Percentiles rank a stretch among this genome's conserved stretches.
These are phyloP conservation scores for Anthoceros angustus DNA, from an alignment of 225 moss, liverwort and hornwort species.

Conservation along the genomic window DNA sequence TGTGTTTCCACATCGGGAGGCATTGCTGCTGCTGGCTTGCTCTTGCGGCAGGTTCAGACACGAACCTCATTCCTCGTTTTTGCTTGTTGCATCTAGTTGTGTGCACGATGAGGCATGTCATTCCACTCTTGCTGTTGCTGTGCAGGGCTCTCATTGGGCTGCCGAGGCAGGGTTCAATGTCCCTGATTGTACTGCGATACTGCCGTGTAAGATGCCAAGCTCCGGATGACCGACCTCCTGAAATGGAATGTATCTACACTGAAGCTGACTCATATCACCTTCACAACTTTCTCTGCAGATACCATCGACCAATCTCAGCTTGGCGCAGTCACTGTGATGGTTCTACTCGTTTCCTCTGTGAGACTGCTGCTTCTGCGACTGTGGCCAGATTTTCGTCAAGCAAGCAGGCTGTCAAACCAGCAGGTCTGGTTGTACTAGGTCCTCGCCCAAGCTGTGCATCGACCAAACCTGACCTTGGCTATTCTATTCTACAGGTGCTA, in stretches of 20 bases:
- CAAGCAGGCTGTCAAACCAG: slow-evolving; percentile 37
- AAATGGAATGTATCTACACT: not conserved
- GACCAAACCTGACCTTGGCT: not conserved
- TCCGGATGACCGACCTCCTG: not conserved
- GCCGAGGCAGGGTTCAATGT: slow-evolving; percentile 38
- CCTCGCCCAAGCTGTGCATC: not conserved
- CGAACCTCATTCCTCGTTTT: not conserved
- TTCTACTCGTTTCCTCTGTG: slow-evolving; percentile 42
- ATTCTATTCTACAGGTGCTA: slow-evolving; percentile 30
- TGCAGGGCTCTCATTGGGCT: slow-evolving; percentile 53
- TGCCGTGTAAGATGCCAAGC: slow-evolving; percentile 46
- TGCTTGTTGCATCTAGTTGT: not conserved
- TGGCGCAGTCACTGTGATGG: slow-evolving; percentile 38
- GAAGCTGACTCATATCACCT: not conserved
- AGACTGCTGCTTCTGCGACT: slow-evolving; percentile 46
- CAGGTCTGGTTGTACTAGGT: slow-evolving; percentile 21
- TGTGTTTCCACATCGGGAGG: slow-evolving; percentile 46
- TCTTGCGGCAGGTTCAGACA: slow-evolving; percentile 40
- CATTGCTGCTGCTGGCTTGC: slow-evolving; percentile 33
- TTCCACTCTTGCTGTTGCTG: not conserved
- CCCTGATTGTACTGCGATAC: slow-evolving; percentile 46
- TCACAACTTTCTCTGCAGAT: slow-evolving; percentile 16
- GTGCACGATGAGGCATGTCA: not conserved
- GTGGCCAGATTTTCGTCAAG: slow-evolving; percentile 65
- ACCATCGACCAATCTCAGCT: slow-evolving; percentile 48